Percentiles rank a stretch among this genome's conserved stretches.
Conservation (phyloP, 1,139 yeast species). For the Taphrina communis region DNA sequence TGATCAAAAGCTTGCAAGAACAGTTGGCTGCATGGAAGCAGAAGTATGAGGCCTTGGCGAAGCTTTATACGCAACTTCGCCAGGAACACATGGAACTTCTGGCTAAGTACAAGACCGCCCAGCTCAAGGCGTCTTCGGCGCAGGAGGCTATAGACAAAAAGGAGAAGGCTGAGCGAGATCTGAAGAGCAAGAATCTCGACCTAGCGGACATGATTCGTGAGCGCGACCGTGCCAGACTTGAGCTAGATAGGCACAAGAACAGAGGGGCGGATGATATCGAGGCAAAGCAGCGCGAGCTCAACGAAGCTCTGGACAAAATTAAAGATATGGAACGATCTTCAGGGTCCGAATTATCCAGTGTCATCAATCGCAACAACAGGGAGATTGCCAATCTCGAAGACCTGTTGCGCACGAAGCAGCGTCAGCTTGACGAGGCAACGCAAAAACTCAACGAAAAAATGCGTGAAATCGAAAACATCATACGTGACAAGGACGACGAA, state of each 20-base stretch:
- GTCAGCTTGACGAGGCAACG: conserved; percentile 50
- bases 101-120: conserved; percentile 79
- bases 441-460: conserved; percentile 49
- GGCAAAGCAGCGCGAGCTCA: conserved; percentile 66
- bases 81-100: conserved; percentile 86
- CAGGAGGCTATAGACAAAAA: conserved; percentile 88
- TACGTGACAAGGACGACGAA: conserved; percentile 77
- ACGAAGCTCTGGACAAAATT: conserved; percentile 66
- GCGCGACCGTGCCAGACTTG: conserved; percentile 86
- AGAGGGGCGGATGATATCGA: conserved; percentile 72
- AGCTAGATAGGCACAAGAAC: conserved; percentile 73
- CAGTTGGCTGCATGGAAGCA: conserved; percentile 80
- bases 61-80: conserved; percentile 85
- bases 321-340: conserved; percentile 70
- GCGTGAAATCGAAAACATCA: conserved; percentile 56
- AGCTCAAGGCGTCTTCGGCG: conserved; percentile 89
- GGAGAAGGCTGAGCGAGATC: conserved; percentile 80
- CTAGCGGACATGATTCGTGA: conserved; percentile 88
- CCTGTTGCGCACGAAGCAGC: conserved; percentile 53
- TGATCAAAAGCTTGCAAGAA: conserved; percentile 70
- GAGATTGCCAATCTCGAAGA: conserved; percentile 54
- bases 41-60: conserved; percentile 88
- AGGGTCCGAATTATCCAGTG: conserved; percentile 66
- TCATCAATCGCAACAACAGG: conserved; percentile 67
- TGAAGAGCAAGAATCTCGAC: conserved; percentile 84